A percentile compares a stretch with the other conserved stretches of the same genome.
Evolutionary conservation across 2,329 filamentous ascomycete species (phyloP).

Genomic region (Aspergillus sp.): DNA sequence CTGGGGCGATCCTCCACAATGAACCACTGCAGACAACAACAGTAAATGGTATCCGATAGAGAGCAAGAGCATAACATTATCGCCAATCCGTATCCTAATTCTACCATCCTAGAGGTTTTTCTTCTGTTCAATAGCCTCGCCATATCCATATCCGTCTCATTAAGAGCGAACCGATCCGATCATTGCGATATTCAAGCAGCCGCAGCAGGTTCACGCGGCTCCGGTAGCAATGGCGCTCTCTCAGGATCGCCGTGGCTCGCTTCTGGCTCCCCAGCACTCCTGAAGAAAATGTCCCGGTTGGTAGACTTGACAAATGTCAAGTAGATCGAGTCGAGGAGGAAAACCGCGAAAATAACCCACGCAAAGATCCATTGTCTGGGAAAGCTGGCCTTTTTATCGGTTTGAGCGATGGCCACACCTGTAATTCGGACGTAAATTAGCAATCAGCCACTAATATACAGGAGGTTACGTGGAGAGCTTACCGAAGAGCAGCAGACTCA

Average conservation of each 20-base stretch:
- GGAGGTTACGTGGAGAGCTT: conserved; percentile 11
- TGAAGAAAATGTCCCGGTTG: conserved; percentile 38
- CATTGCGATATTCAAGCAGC: neutral
- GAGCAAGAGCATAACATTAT: too few species aligned
- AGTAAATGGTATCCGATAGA: too few species aligned
- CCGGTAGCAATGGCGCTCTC: conserved; percentile 54
- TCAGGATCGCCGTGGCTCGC: conserved; percentile 49
- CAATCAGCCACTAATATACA: neutral
- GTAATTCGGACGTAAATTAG: conserved; percentile 1
- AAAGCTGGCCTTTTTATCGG: conserved; percentile 66
- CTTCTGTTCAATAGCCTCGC: too few species aligned
- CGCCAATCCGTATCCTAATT: too few species aligned
- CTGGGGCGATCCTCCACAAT: conserved; percentile 2
- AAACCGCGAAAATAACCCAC: conserved; percentile 74
- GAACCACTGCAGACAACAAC: neutral
- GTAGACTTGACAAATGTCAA: conserved; percentile 35
- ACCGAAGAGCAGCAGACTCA: conserved; percentile 72
- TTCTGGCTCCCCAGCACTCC: conserved; percentile 33
- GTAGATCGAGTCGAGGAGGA: conserved; percentile 67
- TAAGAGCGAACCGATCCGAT: too few species aligned
- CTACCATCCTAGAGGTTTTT: too few species aligned
- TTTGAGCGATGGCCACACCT: conserved; percentile 74
- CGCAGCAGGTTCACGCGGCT: conserved; percentile 18
- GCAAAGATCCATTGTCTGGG: conserved; percentile 93
- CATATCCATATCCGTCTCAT: too few species aligned